phyloP scores from a whole-genome alignment of 345 rosid species.

The Leavenworthia alabamica region DNA sequence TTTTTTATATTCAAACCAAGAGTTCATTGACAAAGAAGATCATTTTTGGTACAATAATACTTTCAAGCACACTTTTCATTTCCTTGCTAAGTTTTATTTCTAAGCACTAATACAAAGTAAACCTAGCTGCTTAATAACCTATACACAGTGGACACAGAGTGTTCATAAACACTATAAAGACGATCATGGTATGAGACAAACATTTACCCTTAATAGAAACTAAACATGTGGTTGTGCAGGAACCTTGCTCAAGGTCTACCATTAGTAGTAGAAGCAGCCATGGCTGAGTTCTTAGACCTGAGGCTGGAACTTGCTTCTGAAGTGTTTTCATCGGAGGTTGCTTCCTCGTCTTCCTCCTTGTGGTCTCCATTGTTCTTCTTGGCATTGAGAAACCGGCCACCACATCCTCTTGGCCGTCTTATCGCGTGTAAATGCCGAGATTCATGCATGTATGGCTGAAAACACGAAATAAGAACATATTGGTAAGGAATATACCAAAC shows the following conservation, averaged over 20 bases:
- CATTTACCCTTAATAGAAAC: constrained; percentile 6
- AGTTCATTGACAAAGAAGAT: constrained; percentile 4
- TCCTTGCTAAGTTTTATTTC: constrained; percentile 18
- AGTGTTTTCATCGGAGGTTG: constrained; percentile 41
- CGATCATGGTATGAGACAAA: constrained; percentile 1
- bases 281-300: constrained; percentile 44
- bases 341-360: constrained; percentile 41
- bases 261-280: constrained; percentile 37
- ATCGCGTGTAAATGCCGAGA: constrained; percentile 95
- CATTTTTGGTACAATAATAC: constrained; percentile 12
- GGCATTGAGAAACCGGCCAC: constrained; percentile 84
- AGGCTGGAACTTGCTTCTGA: constrained; percentile 59
- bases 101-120: constrained; percentile 16
- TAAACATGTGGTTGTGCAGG: neutral
- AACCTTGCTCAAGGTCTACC: constrained; percentile 38
- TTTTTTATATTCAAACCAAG: neutral
- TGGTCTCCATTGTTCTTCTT: constrained; percentile 52
- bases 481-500: neutral
- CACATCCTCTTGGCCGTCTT: constrained; percentile 88
- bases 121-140: constrained; percentile 18
- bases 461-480: constrained; percentile 6
- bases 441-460: constrained; percentile 96
- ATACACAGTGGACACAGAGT: constrained; percentile 26
- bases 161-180: constrained; percentile 13
- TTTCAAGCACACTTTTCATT: constrained; percentile 9